phyloP scores from a whole-genome alignment of 768 basidiomycete genomes.

The Rhodotorula paludigena region DNA sequence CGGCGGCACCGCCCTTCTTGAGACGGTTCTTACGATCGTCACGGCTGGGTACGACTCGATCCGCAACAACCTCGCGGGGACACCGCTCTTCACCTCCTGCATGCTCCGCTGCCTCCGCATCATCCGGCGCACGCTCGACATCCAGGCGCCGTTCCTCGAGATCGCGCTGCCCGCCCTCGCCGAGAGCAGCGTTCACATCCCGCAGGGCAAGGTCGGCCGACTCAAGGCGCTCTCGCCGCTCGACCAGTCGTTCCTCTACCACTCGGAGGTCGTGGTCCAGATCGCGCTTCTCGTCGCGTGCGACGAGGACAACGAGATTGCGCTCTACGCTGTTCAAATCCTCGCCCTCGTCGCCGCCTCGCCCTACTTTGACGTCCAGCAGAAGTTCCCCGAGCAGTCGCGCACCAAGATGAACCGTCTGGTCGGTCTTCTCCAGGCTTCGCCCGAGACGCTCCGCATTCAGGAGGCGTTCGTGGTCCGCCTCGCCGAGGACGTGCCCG shows the following conservation, averaged over 20 bases:
- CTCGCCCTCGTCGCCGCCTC: slow-evolving; percentile 64
- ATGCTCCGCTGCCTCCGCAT: slow-evolving; percentile 78
- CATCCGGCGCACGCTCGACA: slow-evolving; percentile 69
- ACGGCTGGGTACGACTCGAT: slow-evolving; percentile 74
- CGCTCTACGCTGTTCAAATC: slow-evolving; percentile 71
- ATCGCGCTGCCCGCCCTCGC: slow-evolving; percentile 72
- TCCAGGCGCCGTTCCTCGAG: slow-evolving; percentile 84
- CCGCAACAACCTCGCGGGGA: slow-evolving; percentile 58
- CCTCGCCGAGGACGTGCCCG: slow-evolving; percentile 59
- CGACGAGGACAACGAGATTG: slow-evolving; percentile 63
- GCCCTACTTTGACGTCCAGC: slow-evolving; percentile 53
- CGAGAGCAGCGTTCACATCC: slow-evolving; percentile 56
- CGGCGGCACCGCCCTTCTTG: slow-evolving; percentile 66
- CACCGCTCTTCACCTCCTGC: slow-evolving; percentile 63
- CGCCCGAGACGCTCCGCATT: slow-evolving; percentile 77
- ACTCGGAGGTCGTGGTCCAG: slow-evolving; percentile 69
- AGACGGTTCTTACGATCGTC: slow-evolving; percentile 68
- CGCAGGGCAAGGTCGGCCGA: slow-evolving; percentile 48
- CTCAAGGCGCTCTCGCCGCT: slow-evolving; percentile 42
- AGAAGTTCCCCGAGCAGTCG: slow-evolving; percentile 48
- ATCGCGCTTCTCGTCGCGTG: slow-evolving; percentile 74
- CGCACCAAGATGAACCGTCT: slow-evolving; percentile 58
- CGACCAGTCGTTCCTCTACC: slow-evolving; percentile 57
- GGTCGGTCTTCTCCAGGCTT: slow-evolving; percentile 71
- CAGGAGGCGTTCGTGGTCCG: slow-evolving; percentile 68